A percentile compares a stretch with the other conserved stretches of the same genome.
These are phyloP conservation scores for Tylopilus vinaceipallidus DNA, from an alignment of 768 basidiomycete genomes.

Conservation along the genomic window DNA sequence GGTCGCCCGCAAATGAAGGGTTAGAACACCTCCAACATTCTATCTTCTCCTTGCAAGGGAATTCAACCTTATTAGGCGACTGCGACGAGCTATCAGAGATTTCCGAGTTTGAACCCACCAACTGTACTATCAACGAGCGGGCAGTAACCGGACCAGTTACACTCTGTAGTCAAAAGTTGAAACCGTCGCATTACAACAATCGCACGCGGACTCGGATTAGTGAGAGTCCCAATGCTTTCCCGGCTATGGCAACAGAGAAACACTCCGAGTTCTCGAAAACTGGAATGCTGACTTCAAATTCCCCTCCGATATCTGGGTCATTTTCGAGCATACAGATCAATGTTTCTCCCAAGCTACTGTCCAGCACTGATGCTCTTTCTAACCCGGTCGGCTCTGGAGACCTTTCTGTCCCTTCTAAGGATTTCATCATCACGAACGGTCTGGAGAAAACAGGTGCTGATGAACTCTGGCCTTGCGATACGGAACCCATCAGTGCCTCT, in stretches of 20 bases:
- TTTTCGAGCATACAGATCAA: constrained; percentile 17
- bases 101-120: constrained; percentile 27
- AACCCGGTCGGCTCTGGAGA: not conserved
- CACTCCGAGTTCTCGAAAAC: not conserved
- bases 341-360: constrained; percentile 6
- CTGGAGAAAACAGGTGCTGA: not conserved
- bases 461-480: not conserved
- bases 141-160: not conserved
- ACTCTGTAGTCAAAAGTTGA: not conserved
- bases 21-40: not conserved
- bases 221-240: constrained; percentile 2
- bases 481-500: not conserved
- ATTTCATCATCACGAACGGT: not conserved
- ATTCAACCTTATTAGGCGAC: constrained; percentile 15
- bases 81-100: constrained; percentile 33
- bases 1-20: not conserved
- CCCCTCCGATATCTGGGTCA: constrained; percentile 10
- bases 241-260: not conserved
- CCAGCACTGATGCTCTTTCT: constrained; percentile 2
- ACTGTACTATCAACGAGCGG: not conserved
- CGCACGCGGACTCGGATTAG: constrained; percentile 14
- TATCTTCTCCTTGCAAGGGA: not conserved
- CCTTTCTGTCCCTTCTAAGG: not conserved
- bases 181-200: not conserved
- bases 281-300: not conserved